Evolutionary conservation across 1,139 yeast genomes (phyloP).

Genomic region (Yamadazyma sp.): DNA sequence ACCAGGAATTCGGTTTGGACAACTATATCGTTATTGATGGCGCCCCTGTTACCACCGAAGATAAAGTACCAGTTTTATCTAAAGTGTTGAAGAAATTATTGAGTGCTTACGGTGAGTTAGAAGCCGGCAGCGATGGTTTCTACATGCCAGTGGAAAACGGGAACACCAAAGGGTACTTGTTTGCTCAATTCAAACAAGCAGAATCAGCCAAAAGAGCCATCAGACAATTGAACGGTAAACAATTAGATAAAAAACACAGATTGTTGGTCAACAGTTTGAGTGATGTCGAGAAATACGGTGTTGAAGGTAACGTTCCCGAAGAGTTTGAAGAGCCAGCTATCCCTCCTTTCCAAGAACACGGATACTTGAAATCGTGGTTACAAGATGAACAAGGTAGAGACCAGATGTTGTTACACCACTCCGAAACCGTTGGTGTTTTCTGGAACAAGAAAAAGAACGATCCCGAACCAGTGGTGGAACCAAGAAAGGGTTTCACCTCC

Average conservation of each 20-base stretch:
- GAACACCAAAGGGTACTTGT: slow-evolving; percentile 82
- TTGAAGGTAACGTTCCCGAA: slow-evolving; percentile 61
- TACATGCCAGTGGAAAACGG: slow-evolving; percentile 82
- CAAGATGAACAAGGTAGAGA: slow-evolving; percentile 89
- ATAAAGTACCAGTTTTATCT: slow-evolving; percentile 79
- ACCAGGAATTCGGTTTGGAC: slow-evolving; percentile 64
- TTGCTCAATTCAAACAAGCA: slow-evolving; percentile 74
- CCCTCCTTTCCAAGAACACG: slow-evolving; percentile 71
- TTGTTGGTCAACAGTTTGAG: slow-evolving; percentile 78
- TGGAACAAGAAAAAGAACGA: slow-evolving; percentile 82
- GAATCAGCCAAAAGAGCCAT: slow-evolving; percentile 78
- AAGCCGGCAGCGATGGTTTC: slow-evolving; percentile 67
- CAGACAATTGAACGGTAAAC: slow-evolving; percentile 79
- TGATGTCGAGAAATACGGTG: slow-evolving; percentile 82
- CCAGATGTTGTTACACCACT: slow-evolving; percentile 79
- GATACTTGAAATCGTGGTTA: slow-evolving; percentile 87
- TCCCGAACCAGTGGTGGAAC: slow-evolving; percentile 77
- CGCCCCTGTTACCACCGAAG: slow-evolving; percentile 91
- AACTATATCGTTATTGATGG: slow-evolving; percentile 89
- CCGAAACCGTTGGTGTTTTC: slow-evolving; percentile 78
- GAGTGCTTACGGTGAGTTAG: slow-evolving; percentile 64
- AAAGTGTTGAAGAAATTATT: slow-evolving; percentile 85
- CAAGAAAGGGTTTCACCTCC: slow-evolving; percentile 83
- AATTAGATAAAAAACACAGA: slow-evolving; percentile 91
- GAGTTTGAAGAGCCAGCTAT: slow-evolving; percentile 71